A percentile compares a stretch with the other conserved stretches of the same genome.
Evolutionary conservation across 495 filamentous ascomycete genomes (phyloP).

Genomic region (Hyaloscypha finlandica): DNA sequence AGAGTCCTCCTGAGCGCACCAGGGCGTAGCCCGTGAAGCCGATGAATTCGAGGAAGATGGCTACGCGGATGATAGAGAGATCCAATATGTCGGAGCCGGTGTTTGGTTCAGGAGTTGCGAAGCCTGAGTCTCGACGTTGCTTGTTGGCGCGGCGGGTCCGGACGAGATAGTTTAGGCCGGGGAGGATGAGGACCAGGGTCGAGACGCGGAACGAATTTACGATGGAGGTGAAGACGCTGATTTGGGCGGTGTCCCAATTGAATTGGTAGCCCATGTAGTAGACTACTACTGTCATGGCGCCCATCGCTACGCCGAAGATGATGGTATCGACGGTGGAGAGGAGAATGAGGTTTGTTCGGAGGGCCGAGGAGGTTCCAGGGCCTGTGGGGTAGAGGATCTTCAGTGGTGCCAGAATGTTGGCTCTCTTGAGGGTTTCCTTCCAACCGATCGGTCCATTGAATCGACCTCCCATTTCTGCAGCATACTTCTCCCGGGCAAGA

Average conservation of each 20-base stretch:
- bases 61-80: slow-evolving; percentile 71
- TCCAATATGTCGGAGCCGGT: slow-evolving; percentile 80
- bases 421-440: slow-evolving; percentile 16
- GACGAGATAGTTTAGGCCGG: slow-evolving; percentile 67
- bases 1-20: slow-evolving; percentile 53
- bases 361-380: slow-evolving; percentile 51
- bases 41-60: slow-evolving; percentile 74
- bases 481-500: slow-evolving; percentile 67
- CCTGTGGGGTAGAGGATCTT: slow-evolving; percentile 74
- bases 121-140: slow-evolving; percentile 35
- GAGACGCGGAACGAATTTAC: slow-evolving; percentile 74
- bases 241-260: slow-evolving; percentile 76
- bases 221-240: slow-evolving; percentile 73
- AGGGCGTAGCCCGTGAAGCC: slow-evolving; percentile 76
- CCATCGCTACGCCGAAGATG: slow-evolving; percentile 80
- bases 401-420: slow-evolving; percentile 73
- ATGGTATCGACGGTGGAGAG: slow-evolving; percentile 78
- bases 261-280: slow-evolving; percentile 81
- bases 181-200: slow-evolving; percentile 73
- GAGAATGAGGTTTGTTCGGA: slow-evolving; percentile 78
- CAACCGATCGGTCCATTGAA: slow-evolving; percentile 19
- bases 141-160: slow-evolving; percentile 49
- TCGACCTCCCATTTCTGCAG: slow-evolving; percentile 22
- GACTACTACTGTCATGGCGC: slow-evolving; percentile 72
- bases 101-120: slow-evolving; percentile 46